Base-by-base conservation (phyloP, 768 basidiomycete species). In the Neoboletus subvelutipes region DNA sequence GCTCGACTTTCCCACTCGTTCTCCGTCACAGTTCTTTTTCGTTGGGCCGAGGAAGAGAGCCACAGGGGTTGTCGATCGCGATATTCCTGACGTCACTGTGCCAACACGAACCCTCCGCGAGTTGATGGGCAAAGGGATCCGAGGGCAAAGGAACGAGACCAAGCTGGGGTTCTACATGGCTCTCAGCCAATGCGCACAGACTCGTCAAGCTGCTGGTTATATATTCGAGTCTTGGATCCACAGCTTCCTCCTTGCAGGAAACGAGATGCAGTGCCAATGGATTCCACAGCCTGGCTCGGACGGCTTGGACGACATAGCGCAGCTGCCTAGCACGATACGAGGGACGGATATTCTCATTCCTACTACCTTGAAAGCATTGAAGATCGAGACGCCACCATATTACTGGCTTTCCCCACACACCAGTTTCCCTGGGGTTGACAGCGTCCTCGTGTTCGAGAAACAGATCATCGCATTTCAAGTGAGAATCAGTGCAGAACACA, bases 141-240 rank as follows among this genome's bases (percentile, higher is more conserved):
- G 1, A 3, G 1, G 2, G 1, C 6, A 17, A 11, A 6, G 4
- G 1, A 17, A 17, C 4, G 0, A 1, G 1, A 17, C 0, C 8
- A 50, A n/a, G 9, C 11, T 20, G 1, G 7, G 15, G 4, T 29
- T 50, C 28, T 40, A 13, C 37, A 5, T 2, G 4, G 2, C n/a
- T 3, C 11, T 50, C 18, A 28, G 13, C 15, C 6, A 22, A 8
- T 4, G 1, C 4, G 4, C 7, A 15, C 10, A 4, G 8, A 34
- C 47, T 13, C 6, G 20, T 33, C 13, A 33, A 8, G 12, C 2
- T 9, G 31, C 12, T 4, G 20, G 31, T 4, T 13, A 0, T 13
- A 31, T 47, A 3, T 33, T 3, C 4, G 13, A 8, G 4, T 3
- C 12, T 13, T 8, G 7, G 18, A 0, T 39, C 9, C 37, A 39